Evolutionary conservation across 192 early-diverging fungal species (phyloP), one percentile per base, ranked within the genome.

Genomic region (Coemansia sp.): DNA sequence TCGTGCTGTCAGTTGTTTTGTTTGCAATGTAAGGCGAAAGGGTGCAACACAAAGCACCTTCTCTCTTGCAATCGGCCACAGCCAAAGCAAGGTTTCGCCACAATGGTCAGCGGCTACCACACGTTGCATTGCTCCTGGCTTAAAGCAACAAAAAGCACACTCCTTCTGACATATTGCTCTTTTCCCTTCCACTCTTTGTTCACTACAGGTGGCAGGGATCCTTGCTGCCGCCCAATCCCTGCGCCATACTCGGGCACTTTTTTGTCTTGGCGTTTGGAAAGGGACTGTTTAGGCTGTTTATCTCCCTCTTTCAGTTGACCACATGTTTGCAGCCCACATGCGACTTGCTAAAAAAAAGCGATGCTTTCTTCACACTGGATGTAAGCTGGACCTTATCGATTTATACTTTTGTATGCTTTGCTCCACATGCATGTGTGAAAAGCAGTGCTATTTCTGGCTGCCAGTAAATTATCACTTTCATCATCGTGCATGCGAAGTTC

Each of bases 401-500:
- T 39, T 39, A 7, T 39, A 39, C 37, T 15, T 39, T 15, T 39
- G 37, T 39, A 15, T 39, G 15, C 15, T 39, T 39, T 39, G 37
- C 21, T 21, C 48, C 48, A 10, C 23, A 26, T 28, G 10, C 13
- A 8, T 26, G 2, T 10, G 23, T 13, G 13, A 0, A 21, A 49
- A 6, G 13, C 20, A 8, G 21, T 51, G 8, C 23, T 26, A 13
- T 1, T 26, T 51, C 13, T 7, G 9, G 5, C 8, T 26, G 20
- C 25, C 20, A 51, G 23, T 7, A 1, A 51, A 46, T 7, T 6
- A 7, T 26, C 25, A 26, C 48, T 25, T 25, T 49, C 48, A 51
- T 51, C 48, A 51, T 51, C 48, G 48, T 51, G 23, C 48, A 51
- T 51, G 8, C 25, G n/a, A n/a, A n/a, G n/a, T n/a, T n/a, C n/a